Base-by-base conservation (phyloP, 768 basidiomycete genomes). In the Chalciporus piperatus region DNA sequence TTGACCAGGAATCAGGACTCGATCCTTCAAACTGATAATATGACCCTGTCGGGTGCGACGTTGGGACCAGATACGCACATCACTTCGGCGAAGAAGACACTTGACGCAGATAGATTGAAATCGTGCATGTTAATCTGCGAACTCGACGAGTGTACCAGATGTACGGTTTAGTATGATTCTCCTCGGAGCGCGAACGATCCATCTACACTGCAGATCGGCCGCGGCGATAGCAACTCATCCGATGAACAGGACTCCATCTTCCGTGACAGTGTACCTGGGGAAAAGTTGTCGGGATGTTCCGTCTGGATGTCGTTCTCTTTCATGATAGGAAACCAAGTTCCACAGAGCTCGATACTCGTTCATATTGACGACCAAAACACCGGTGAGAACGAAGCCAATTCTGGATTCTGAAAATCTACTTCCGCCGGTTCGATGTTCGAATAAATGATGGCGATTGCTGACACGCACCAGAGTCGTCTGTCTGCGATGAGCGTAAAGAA, bases 51-150 rank as follows among this genome's bases (percentile, higher is more conserved):
- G 58, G 55, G 48, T 40, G 38, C 47, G 51, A 45, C 41, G 50
- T 44, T 41, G 44, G 41, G 25, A 25, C 41, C 49, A 38, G 41
- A 47, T 23, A 52, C 42, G 13, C 47, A 42, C 27, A 56, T 51
- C 54, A 48, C 20, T 41, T 44, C 53, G 48, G 17, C 49, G 17
- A 42, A 48, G 50, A 52, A 53, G 51, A 30, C 46, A 14, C 47
- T 35, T 19, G 9, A 50, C 45, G 41, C 48, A 50, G 47, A 50
- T 53, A 41, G 39, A 54, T 47, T 45, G 53, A 44, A 44, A 49
- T 30, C 5, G 50, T 57, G 33, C 56, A 63, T 47, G 60, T 65
- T 65, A 63, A 63, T 63, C 62, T 51, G 49, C 30, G 13, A 45
- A 32, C 19, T 41, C 38, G 40, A 42, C 43, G 40, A 27, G 20